phyloP scores from a whole-genome alignment of 208 protist species.

The Angomonas ambiguus region DNA sequence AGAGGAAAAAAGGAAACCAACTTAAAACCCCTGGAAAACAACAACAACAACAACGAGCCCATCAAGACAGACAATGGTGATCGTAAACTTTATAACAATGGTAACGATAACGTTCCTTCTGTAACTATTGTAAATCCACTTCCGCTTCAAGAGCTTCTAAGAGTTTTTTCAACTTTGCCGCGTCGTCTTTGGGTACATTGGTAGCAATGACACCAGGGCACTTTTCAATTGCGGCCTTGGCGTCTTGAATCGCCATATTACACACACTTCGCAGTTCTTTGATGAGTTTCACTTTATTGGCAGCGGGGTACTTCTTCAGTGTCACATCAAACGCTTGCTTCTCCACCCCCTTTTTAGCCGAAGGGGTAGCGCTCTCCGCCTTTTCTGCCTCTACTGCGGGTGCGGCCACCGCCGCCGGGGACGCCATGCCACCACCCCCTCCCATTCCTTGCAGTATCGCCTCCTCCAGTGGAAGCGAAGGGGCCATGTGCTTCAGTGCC shows the following conservation, averaged over 20 bases:
- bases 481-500: constrained; percentile 48
- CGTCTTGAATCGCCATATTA: constrained; percentile 58
- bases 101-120: neutral
- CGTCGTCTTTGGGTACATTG: constrained; percentile 63
- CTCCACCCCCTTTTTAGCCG: constrained; percentile 59
- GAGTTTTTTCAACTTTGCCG: constrained; percentile 67
- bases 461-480: constrained; percentile 45
- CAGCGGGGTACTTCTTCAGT: constrained; percentile 57
- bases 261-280: constrained; percentile 76
- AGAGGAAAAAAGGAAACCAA: constrained; percentile 23
- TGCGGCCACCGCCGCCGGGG: neutral
- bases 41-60: too few relatives aligned
- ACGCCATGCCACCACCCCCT: constrained; percentile 31
- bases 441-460: constrained; percentile 58
- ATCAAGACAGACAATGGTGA: too few relatives aligned
- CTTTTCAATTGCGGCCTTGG: constrained; percentile 79
- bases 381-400: constrained; percentile 4
- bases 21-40: too few relatives aligned
- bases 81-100: neutral
- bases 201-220: constrained; percentile 65
- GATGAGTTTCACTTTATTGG: constrained; percentile 83
- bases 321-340: constrained; percentile 66
- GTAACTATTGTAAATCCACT: constrained; percentile 62
- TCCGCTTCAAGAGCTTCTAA: constrained; percentile 66
- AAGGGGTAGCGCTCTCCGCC: constrained; percentile 11